Conservation (phyloP, 2,329 filamentous ascomycete genomes). For the Calonectria pseudoturangicola region DNA sequence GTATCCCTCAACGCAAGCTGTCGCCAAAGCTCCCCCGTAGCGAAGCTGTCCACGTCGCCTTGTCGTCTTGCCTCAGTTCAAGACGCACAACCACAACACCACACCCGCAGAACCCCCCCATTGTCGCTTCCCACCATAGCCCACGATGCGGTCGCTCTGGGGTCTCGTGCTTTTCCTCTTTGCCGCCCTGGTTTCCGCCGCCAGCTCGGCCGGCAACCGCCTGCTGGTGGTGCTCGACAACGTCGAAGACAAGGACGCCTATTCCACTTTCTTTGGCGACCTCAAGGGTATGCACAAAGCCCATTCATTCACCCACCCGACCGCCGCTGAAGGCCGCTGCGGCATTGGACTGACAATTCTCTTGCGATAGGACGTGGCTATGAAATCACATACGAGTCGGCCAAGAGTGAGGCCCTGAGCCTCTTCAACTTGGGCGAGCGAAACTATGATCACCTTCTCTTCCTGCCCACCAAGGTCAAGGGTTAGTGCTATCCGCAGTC, state of each 20-base stretch:
- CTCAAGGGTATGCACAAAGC: conserved; percentile 75
- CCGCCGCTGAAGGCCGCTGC: no score
- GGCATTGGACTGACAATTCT: conserved; percentile 44
- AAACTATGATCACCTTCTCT: conserved; percentile 91
- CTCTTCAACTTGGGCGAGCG: conserved; percentile 92
- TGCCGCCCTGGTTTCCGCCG: conserved; percentile 80
- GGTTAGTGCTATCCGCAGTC: conserved; percentile 69
- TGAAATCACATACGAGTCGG: conserved; percentile 86
- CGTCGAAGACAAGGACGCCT: conserved; percentile 84
- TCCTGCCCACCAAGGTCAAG: conserved; percentile 94
- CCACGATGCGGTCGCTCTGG: conserved; percentile 82
- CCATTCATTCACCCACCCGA: background rate
- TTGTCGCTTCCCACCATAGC: conserved; percentile 12
- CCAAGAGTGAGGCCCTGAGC: conserved; percentile 84
- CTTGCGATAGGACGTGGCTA: conserved; percentile 83
- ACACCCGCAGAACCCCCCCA: conserved; percentile 22
- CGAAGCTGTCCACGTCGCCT: conserved; percentile 52
- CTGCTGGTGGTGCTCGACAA: conserved; percentile 92
- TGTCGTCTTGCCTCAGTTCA: conserved; percentile 45
- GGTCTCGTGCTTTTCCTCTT: conserved; percentile 82
- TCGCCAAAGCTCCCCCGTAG: conserved; percentile 50
- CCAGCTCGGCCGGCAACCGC: conserved; percentile 86
- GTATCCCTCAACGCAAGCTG: conserved; percentile 61
- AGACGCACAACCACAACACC: conserved; percentile 39
- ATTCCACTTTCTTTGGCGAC: conserved; percentile 87